Conservation (phyloP, 371 early-diverging fungal genomes). For the Mucor indicus region DNA sequence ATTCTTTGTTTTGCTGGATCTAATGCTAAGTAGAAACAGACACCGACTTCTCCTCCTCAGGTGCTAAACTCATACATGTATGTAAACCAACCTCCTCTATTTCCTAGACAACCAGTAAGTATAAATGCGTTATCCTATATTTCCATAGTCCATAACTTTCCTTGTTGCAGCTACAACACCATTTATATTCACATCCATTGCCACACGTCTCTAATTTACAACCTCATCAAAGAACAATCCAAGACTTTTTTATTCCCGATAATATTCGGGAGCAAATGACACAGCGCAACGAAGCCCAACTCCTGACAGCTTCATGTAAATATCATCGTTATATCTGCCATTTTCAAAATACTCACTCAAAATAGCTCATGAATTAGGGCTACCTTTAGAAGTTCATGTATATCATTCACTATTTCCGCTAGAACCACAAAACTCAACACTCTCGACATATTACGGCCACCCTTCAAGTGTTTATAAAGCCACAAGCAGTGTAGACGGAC, state of each 20-base stretch:
- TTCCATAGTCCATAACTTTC: too few species aligned
- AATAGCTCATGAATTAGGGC: constrained; percentile 50
- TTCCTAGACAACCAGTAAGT: constrained; percentile 47
- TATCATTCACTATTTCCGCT: constrained; percentile 75
- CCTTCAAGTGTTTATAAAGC: constrained; percentile 85
- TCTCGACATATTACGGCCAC: constrained; percentile 61
- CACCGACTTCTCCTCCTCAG: too few species aligned
- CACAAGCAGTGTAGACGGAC: constrained; percentile 79
- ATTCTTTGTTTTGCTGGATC: too few species aligned
- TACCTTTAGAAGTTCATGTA: constrained; percentile 56
- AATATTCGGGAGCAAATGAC: constrained; percentile 78
- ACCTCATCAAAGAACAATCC: constrained; percentile 75
- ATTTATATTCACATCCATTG: constrained; percentile 69
- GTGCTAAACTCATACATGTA: constrained; percentile 35
- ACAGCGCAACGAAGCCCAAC: constrained; percentile 66
- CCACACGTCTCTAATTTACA: constrained; percentile 66
- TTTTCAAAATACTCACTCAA: too few species aligned
- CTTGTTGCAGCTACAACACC: constrained; percentile 66
- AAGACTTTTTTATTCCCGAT: constrained; percentile 84
- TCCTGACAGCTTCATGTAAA: constrained; percentile 58
- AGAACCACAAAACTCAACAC: constrained; percentile 47
- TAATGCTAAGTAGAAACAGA: too few species aligned
- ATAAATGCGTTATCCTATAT: too few species aligned
- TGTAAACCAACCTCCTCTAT: constrained; percentile 26
- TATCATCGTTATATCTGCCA: too few species aligned